phyloP scores from a whole-genome alignment of 768 basidiomycete genomes.

The Lyophyllum semitale region DNA sequence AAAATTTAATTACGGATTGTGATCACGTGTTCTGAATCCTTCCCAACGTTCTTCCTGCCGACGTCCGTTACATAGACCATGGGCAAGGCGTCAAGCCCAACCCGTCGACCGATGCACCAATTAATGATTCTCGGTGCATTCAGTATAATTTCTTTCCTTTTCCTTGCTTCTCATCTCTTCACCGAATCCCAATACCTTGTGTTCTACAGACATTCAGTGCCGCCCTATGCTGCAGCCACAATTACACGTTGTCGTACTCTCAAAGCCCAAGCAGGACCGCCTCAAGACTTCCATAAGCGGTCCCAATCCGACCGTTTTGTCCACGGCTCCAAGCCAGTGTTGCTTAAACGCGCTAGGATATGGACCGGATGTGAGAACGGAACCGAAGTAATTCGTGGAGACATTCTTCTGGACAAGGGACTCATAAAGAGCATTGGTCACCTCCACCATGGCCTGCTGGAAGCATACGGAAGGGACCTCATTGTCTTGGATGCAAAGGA shows the following conservation, averaged over 20 bases:
- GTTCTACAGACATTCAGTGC: slow-evolving; percentile 10
- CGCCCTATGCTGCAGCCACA: slow-evolving; percentile 27
- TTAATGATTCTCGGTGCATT: slow-evolving; percentile 1
- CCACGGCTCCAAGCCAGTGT: slow-evolving; percentile 59
- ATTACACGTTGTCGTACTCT: slow-evolving; percentile 48
- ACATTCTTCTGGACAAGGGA: slow-evolving; percentile 71
- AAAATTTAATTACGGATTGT: not conserved
- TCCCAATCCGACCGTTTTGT: slow-evolving; percentile 66
- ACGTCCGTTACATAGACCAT: not conserved
- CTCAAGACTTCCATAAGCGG: slow-evolving; percentile 48
- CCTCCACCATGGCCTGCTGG: slow-evolving; percentile 30
- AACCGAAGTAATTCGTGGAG: slow-evolving; percentile 61
- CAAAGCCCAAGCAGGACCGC: slow-evolving; percentile 41
- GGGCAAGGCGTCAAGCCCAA: not conserved
- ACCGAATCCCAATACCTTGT: not conserved
- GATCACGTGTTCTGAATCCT: slow-evolving; percentile 2
- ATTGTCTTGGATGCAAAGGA: slow-evolving; percentile 64
- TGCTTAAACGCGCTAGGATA: slow-evolving; percentile 75
- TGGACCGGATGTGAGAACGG: slow-evolving; percentile 83
- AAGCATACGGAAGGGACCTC: slow-evolving; percentile 34
- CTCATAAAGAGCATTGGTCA: slow-evolving; percentile 62
- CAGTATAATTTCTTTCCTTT: slow-evolving; percentile 6
- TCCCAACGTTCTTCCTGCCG: not conserved
- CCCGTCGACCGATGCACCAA: not conserved
- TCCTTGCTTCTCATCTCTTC: not conserved